Percentiles rank a stretch among this genome's conserved stretches.
Evolutionary conservation across 2,329 filamentous ascomycete species (phyloP).

Genomic region (Metarhizium album): DNA sequence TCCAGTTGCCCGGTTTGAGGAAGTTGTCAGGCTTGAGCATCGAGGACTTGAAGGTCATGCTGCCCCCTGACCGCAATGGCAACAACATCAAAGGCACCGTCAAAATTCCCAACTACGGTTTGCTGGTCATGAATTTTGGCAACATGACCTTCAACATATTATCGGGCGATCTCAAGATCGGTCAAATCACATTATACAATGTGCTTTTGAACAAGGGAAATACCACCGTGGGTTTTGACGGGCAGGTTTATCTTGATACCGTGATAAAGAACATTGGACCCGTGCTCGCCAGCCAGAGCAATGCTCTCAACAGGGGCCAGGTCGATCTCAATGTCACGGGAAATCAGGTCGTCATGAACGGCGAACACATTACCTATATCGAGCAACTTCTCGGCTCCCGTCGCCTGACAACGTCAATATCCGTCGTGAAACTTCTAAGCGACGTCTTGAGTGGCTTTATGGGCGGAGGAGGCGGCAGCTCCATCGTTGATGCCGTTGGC

Average conservation of each 20-base stretch:
- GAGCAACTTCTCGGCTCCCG: slow-evolving; percentile 32
- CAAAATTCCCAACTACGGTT: slow-evolving; percentile 33
- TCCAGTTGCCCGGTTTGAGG: slow-evolving; percentile 29
- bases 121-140: slow-evolving; percentile 32
- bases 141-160: slow-evolving; percentile 34
- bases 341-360: slow-evolving; percentile 30
- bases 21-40: slow-evolving; percentile 28
- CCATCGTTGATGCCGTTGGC: slow-evolving; percentile 23
- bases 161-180: slow-evolving; percentile 28
- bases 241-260: slow-evolving; percentile 29
- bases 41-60: slow-evolving; percentile 26
- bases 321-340: slow-evolving; percentile 30
- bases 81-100: slow-evolving; percentile 32
- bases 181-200: slow-evolving; percentile 27
- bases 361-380: slow-evolving; percentile 31
- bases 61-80: slow-evolving; percentile 26
- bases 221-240: slow-evolving; percentile 29
- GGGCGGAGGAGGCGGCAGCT: slow-evolving; percentile 14
- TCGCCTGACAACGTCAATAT: slow-evolving; percentile 22
- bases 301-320: slow-evolving; percentile 26
- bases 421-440: slow-evolving; percentile 27
- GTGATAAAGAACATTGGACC: slow-evolving; percentile 30
- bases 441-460: slow-evolving; percentile 27
- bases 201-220: slow-evolving; percentile 31
- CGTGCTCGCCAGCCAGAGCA: slow-evolving; percentile 27